Base-by-base conservation (phyloP, 2,329 filamentous ascomycete species). In the Aspergillus sp. region DNA sequence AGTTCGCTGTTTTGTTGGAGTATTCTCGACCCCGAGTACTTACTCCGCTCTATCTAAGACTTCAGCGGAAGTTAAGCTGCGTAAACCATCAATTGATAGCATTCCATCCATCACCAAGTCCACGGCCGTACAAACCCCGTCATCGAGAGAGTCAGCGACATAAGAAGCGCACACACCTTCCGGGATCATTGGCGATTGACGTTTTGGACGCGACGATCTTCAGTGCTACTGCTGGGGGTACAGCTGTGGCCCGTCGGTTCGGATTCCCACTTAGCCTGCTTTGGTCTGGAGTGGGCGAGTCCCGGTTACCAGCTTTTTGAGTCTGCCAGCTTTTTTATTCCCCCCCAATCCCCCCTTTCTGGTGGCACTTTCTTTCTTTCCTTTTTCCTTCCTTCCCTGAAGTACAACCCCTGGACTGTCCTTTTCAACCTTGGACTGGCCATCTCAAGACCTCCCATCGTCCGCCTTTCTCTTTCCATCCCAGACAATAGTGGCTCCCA, bases 291-390 rank as follows among this genome's bases (percentile, higher is more conserved):
- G 26, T 30, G 51, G 43, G 17, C 22, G 42, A 47, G 42, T 45
- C 45, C 43, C 51, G 51, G 42, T n/a, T 48, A 49, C 44, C 44
- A 55, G 53, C 39, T 22, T 18, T 48, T 53, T 45, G 44, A 47
- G 49, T 57, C 55, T 55, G 54, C 55, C 62, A 63, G 48, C 55
- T 50, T 55, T 48, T 53, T 56, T 57, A 32, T 58, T 34, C 44
- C 15, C 44, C 15, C 55, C 45, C 24, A 45, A 15, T 52, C 38
- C 45, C 43, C 48, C 56, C 53, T 54, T 44, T 48, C 43, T 48
- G 26, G 34, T 54, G 26, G 18, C 43, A 18, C 17, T 49, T 41
- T 43, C 43, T 51, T 34, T 13, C 17, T 38, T 52, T 30, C 12
- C 34, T 17, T 17, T 45, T 26, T 17, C 24, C 41, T n/a, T 47